A percentile compares a stretch with the other conserved stretches of the same genome.
Evolutionary conservation across 2,329 filamentous ascomycete genomes (phyloP).

Genomic region (Pseudopithomyces maydicus): DNA sequence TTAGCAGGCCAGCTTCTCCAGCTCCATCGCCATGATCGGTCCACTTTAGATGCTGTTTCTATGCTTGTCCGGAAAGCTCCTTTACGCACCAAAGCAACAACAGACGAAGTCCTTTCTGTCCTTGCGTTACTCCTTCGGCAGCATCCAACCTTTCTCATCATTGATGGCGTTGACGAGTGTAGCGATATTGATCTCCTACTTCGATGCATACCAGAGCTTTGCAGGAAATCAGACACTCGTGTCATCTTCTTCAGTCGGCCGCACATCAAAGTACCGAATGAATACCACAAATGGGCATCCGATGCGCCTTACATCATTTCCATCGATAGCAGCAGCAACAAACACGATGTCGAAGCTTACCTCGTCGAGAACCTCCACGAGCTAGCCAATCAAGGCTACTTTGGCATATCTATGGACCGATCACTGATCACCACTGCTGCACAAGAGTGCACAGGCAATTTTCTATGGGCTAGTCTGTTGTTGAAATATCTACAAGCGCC

Average conservation of each 20-base stretch:
- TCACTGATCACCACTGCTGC: constrained; percentile 22
- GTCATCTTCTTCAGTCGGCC: constrained; percentile 34
- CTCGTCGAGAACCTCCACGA: constrained; percentile 24
- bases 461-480: constrained; percentile 33
- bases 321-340: constrained; percentile 23
- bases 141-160: constrained; percentile 35
- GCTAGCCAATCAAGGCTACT: constrained; percentile 36
- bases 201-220: constrained; percentile 24
- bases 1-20: constrained; percentile 33
- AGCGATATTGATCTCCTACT: constrained; percentile 25
- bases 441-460: constrained; percentile 27
- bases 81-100: constrained; percentile 27
- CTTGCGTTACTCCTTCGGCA: constrained; percentile 33
- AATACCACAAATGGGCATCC: constrained; percentile 37
- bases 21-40: constrained; percentile 24
- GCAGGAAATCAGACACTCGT: constrained; percentile 28
- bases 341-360: constrained; percentile 22
- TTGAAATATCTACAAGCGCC: constrained; percentile 31
- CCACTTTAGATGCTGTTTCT: constrained; percentile 33
- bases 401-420: constrained; percentile 34
- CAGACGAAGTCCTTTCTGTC: constrained; percentile 31
- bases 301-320: constrained; percentile 29
- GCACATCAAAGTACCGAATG: constrained; percentile 27
- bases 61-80: constrained; percentile 32
- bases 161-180: constrained; percentile 38